phyloP scores from a whole-genome alignment of 2,329 filamentous ascomycete species.

The Phaeomoniella chlamydospora region DNA sequence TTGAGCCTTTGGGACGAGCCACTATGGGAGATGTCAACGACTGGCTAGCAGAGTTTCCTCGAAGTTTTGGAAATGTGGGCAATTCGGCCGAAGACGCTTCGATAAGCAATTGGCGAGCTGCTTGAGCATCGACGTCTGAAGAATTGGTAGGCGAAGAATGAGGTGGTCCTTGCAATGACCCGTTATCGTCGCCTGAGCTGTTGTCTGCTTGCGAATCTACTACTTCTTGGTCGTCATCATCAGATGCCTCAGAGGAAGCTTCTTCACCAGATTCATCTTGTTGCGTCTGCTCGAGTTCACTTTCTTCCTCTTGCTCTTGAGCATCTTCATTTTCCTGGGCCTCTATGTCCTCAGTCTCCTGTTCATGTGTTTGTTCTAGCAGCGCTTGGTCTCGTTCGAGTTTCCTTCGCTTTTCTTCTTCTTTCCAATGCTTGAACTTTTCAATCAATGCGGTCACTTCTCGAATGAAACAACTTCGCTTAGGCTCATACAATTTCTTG shows the following conservation, averaged over 20 bases:
- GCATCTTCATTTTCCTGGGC: constrained; percentile 22
- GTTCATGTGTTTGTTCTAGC: constrained; percentile 31
- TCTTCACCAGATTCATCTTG: constrained; percentile 9
- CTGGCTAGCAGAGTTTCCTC: no score
- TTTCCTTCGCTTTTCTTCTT: constrained; percentile 76
- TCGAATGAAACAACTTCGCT: constrained; percentile 68
- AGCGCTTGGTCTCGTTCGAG: constrained; percentile 55
- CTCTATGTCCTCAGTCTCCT: constrained; percentile 31
- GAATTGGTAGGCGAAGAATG: constrained; percentile 24
- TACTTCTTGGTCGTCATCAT: constrained; percentile 6
- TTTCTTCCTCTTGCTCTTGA: constrained; percentile 16
- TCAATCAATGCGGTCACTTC: constrained; percentile 70
- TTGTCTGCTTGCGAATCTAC: constrained; percentile 2
- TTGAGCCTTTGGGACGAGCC: no score
- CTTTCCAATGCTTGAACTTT: constrained; percentile 78
- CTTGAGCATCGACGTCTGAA: constrained; percentile 55
- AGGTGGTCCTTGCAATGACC: neutral
- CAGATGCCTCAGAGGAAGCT: constrained; percentile 1
- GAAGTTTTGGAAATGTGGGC: neutral
- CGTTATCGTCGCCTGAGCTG: constrained; percentile 2
- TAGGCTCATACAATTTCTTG: constrained; percentile 75
- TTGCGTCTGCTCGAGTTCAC: constrained; percentile 7
- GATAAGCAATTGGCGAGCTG: constrained; percentile 60
- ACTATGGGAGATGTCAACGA: no score
- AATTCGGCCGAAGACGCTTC: constrained; percentile 45